Conservation (phyloP, 331 rosid genomes). For the Rosa hybrid region DNA sequence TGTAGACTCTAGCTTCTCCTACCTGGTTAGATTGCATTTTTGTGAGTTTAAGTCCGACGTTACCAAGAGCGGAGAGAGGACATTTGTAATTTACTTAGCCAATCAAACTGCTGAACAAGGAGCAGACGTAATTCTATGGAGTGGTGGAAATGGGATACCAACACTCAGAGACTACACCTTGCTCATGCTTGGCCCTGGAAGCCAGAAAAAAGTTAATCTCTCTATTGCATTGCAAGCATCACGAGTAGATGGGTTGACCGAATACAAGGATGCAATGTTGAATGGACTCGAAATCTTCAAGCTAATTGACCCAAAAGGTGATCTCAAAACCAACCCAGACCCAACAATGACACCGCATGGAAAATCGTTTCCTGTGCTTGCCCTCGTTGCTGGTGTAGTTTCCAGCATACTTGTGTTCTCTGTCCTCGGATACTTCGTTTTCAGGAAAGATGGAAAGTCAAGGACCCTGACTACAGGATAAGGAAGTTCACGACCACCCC, state of each 20-base stretch:
- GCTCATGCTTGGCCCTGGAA: fast-evolving
- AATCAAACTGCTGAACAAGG: conserved; percentile 30
- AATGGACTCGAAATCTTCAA: conserved; percentile 60
- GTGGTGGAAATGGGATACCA: conserved; percentile 12
- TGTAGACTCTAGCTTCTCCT: background rate
- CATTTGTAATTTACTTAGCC: conserved; percentile 32
- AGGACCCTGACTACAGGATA: background rate
- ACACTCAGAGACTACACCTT: conserved; percentile 35
- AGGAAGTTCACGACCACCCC: background rate
- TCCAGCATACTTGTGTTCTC: too few relatives aligned
- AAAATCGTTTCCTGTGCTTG: background rate
- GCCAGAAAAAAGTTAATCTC: conserved; percentile 21
- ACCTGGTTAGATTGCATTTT: conserved; percentile 27
- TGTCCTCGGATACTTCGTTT: conserved; percentile 19
- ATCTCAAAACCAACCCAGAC: background rate
- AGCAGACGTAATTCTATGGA: conserved; percentile 28
- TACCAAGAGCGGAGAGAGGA: fast-evolving
- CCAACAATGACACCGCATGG: background rate
- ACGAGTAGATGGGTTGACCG: fast-evolving
- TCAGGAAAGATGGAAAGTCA: background rate
- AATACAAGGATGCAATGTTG: conserved; percentile 31
- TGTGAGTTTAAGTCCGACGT: conserved; percentile 35
- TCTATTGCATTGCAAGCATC: conserved; percentile 26
- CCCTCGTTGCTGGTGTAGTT: background rate
- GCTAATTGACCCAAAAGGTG: background rate